phyloP scores from a whole-genome alignment of 1,139 yeast genomes.

The Diutina mesorugosa region DNA sequence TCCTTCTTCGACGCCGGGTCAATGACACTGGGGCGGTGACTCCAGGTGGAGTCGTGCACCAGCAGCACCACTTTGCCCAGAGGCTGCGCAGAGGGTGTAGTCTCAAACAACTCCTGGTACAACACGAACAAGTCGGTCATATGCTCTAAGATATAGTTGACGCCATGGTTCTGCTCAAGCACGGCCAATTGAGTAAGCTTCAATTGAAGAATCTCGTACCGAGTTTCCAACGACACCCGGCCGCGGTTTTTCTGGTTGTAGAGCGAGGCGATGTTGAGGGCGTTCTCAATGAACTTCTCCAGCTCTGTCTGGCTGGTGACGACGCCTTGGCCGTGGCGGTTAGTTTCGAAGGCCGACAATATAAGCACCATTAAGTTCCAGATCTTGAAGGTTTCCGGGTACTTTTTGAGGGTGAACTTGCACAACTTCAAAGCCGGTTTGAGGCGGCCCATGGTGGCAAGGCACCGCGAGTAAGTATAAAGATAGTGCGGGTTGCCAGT shows the following conservation, averaged over 20 bases:
- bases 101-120: conserved; percentile 40
- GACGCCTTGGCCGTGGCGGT: background rate
- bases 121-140: conserved; percentile 55
- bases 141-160: conserved; percentile 46
- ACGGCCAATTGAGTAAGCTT: conserved; percentile 68
- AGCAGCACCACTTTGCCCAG: background rate
- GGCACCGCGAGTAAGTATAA: conserved; percentile 24
- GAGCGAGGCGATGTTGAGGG: conserved; percentile 31
- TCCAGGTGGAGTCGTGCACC: conserved; percentile 16
- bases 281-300: conserved; percentile 28
- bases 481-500: conserved; percentile 20
- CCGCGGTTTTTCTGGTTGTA: conserved; percentile 12
- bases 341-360: conserved; percentile 14
- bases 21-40: conserved; percentile 34
- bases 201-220: conserved; percentile 51
- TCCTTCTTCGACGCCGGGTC: conserved; percentile 14
- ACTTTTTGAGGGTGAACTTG: conserved; percentile 29
- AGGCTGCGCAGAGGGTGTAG: conserved; percentile 3
- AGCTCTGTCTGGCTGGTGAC: conserved; percentile 12
- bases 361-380: conserved; percentile 27
- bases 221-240: conserved; percentile 14
- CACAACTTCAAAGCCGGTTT: conserved; percentile 23
- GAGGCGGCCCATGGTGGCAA: conserved; percentile 17
- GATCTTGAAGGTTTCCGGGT: conserved; percentile 31
- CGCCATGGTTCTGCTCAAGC: conserved; percentile 51